These are phyloP conservation scores for Ligustrum vulgare DNA, from an alignment of 257 asterid genomes.

Conservation along the genomic window DNA sequence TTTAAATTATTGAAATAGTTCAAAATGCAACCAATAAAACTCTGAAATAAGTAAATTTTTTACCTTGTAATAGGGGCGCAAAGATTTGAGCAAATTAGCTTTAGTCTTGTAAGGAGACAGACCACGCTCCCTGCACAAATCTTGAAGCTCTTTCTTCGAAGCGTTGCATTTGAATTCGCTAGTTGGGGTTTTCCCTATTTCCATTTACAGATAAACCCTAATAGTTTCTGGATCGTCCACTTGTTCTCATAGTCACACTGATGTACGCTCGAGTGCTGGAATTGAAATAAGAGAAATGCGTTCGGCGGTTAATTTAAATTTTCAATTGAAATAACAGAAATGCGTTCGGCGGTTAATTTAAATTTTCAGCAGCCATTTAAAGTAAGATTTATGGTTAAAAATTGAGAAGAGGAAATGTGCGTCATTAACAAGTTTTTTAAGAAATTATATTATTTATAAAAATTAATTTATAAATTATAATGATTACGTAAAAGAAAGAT, in stretches of 20 bases:
- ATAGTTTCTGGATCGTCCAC: not conserved
- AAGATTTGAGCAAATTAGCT: constrained; percentile 19
- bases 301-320: too few species aligned
- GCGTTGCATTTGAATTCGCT: not conserved
- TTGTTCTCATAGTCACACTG: too few species aligned
- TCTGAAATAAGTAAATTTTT: not conserved
- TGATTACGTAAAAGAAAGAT: too few species aligned
- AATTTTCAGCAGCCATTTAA: too few species aligned
- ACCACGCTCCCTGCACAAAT: constrained; percentile 19
- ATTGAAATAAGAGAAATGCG: not conserved
- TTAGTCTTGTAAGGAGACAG: constrained; percentile 28
- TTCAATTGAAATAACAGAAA: not conserved
- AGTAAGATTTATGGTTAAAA: too few species aligned
- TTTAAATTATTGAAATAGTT: not conserved
- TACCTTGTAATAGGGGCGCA: constrained; percentile 25
- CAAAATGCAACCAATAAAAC: not conserved
- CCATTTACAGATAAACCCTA: not conserved
- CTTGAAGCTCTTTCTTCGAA: constrained; percentile 24
- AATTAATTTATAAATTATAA: too few species aligned
- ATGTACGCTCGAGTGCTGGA: not conserved
- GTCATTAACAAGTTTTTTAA: too few species aligned
- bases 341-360: too few species aligned
- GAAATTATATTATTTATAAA: too few species aligned
- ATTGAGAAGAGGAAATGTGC: too few species aligned
- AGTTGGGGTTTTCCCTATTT: not conserved